Base-by-base conservation (phyloP, 305 asterid genomes). In the Salvia sclarea region DNA sequence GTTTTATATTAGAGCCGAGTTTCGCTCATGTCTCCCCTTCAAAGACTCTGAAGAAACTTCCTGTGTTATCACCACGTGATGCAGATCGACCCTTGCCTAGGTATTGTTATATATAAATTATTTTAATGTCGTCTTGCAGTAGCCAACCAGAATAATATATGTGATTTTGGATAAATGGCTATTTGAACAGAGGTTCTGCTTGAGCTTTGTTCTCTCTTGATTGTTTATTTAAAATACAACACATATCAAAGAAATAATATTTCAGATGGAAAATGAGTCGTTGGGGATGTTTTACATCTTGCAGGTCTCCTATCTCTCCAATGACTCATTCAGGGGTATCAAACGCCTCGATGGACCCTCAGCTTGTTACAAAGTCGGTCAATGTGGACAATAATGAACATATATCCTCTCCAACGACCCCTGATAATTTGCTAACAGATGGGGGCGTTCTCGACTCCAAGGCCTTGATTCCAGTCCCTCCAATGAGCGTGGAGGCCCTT, bases 1-100 rank as follows among this genome's bases (percentile, higher is more conserved):
- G 96, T 75, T 95, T 94, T 70, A 75, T 83, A 0, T 68, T 95
- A 76, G 97, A 95, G 84, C 97, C 95, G 10, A 80, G 66, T 75
- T 82, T 69, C 68, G 48, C 85, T 6, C 80, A 81, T 55, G 82
- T 75, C 50, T 61, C 84, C 64, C 72, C 81, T 31, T 57, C 86
- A 9, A 73, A 17, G 66, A 57, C 82, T 63, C 68, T 79, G 11
- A 80, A 76, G 60, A 85, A 80, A 54, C 61, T 43, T 45, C 66
- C 88, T 0, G 61, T 68, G 5, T n/a, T 41, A 66, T 71, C 70
- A 25, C 77, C 79, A 50, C 20, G 77, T 64, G 88, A 74, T 48
- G 66, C 82, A 33, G 81, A 77, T 71, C 78, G 76, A 70, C 77
- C 69, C 31, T 75, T 77, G 17, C 75, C 75, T 16, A 77, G 91